Conservation (phyloP, 148 eudicot genomes). For the Arbutus unedo region DNA sequence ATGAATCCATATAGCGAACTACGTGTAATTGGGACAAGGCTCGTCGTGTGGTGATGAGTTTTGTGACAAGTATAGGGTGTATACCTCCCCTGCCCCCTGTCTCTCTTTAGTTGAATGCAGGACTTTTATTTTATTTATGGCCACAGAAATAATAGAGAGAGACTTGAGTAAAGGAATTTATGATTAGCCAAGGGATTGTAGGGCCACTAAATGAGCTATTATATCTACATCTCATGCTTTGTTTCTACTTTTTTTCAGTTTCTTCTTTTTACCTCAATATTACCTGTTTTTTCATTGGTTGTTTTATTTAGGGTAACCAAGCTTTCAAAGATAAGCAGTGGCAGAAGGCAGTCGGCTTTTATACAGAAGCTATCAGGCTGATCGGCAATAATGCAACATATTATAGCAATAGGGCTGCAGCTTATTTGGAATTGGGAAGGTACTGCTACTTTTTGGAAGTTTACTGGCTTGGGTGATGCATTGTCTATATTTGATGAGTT, state of each 20-base stretch:
- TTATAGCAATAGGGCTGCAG: constrained; percentile 84
- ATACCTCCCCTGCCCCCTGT: not conserved
- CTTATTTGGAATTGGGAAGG: constrained; percentile 73
- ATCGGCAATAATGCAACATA: constrained; percentile 72
- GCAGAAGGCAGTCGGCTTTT: constrained; percentile 72
- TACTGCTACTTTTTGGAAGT: constrained; percentile 20
- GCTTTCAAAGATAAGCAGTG: constrained; percentile 84
- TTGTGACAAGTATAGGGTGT: not conserved
- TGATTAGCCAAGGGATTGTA: not conserved
- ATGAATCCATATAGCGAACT: not conserved
- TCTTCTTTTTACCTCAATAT: not conserved
- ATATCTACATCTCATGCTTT: not conserved
- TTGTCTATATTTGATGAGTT: constrained; percentile 4
- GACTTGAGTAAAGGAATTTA: not conserved
- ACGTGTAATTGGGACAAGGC: not conserved
- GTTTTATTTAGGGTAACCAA: constrained; percentile 65
- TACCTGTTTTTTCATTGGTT: not conserved
- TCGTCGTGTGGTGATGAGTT: not conserved
- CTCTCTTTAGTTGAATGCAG: not conserved
- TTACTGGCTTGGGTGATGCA: constrained; percentile 6
- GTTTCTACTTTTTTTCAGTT: not conserved
- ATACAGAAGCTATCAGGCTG: constrained; percentile 87
- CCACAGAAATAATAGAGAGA: not conserved
- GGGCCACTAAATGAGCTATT: not conserved
- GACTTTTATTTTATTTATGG: not conserved